A percentile compares a stretch with the other conserved stretches of the same genome.
Conservation (phyloP, 805 yeast genomes). For the Saccharomycopsis sp. region DNA sequence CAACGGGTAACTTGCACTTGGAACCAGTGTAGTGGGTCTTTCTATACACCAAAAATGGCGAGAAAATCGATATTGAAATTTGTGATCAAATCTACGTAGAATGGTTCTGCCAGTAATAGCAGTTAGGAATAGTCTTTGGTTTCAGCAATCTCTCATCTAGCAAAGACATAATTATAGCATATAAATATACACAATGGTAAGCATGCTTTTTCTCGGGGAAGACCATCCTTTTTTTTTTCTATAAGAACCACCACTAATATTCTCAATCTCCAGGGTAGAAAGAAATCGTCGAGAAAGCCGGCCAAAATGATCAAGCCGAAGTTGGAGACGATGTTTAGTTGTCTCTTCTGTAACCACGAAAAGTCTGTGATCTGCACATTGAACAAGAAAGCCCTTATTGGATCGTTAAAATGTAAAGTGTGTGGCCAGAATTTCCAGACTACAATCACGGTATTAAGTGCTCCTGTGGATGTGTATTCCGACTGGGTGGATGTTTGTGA, state of each 20-base stretch:
- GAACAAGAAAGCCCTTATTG: slow-evolving; percentile 82
- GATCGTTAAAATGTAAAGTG: slow-evolving; percentile 79
- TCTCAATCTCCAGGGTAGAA: slow-evolving; percentile 36
- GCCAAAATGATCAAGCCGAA: slow-evolving; percentile 69
- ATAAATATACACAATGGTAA: background rate
- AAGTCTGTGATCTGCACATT: slow-evolving; percentile 80
- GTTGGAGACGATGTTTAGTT: slow-evolving; percentile 77
- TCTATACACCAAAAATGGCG: too few species aligned
- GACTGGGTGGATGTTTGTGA: slow-evolving; percentile 99
- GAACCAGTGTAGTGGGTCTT: too few species aligned
- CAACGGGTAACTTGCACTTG: background rate
- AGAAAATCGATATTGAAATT: background rate
- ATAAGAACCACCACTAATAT: background rate
- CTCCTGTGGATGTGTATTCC: slow-evolving; percentile 90
- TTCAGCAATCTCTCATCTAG: too few species aligned
- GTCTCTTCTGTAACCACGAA: slow-evolving; percentile 94
- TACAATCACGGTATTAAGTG: slow-evolving; percentile 67
- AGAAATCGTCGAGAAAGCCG: slow-evolving; percentile 79
- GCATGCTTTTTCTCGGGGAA: background rate
- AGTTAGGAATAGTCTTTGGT: too few species aligned
- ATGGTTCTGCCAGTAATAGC: too few species aligned
- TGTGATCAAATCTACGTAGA: too few species aligned
- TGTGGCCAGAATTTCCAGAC: slow-evolving; percentile 94
- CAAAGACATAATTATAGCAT: background rate
- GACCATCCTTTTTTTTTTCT: too few species aligned